These are phyloP conservation scores for Blastosporella zonata DNA, from an alignment of 1,284 basidiomycete species.

Conservation along the genomic window DNA sequence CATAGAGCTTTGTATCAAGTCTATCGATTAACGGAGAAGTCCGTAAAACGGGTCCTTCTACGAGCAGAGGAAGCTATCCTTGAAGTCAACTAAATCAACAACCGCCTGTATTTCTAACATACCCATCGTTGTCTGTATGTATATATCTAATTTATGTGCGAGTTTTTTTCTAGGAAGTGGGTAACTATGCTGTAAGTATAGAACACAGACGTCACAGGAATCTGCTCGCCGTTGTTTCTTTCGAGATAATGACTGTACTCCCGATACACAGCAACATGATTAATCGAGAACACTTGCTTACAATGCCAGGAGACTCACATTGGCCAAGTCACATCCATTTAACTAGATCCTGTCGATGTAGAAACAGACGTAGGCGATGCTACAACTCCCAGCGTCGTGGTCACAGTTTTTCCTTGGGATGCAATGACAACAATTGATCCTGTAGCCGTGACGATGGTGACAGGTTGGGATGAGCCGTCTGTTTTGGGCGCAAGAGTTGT, in stretches of 20 bases:
- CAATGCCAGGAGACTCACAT: too few species aligned
- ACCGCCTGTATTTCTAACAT: conserved; percentile 11
- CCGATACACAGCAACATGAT: too few species aligned
- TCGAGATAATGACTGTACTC: too few species aligned
- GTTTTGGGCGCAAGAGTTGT: not conserved
- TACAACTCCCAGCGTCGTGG: conserved; percentile 5
- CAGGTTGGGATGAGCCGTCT: not conserved
- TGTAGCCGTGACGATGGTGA: conserved; percentile 13
- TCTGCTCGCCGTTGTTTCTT: too few species aligned
- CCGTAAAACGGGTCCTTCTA: conserved; percentile 58
- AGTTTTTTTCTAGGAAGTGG: not conserved
- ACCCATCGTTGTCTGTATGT: not conserved
- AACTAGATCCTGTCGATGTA: not conserved
- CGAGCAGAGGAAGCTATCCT: conserved; percentile 77
- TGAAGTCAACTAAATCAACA: conserved; percentile 52
- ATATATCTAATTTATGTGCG: not conserved
- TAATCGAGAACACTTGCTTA: too few species aligned
- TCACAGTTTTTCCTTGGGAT: conserved; percentile 11
- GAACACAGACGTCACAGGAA: too few species aligned
- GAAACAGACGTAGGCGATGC: not conserved
- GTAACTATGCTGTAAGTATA: too few species aligned
- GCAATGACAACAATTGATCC: conserved; percentile 13
- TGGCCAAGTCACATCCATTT: not conserved
- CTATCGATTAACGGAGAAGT: conserved; percentile 58
- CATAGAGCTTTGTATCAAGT: conserved; percentile 66